These are phyloP conservation scores for Gynochthodes officinalis DNA, from an alignment of 257 asterid genomes.

Conservation along the genomic window DNA sequence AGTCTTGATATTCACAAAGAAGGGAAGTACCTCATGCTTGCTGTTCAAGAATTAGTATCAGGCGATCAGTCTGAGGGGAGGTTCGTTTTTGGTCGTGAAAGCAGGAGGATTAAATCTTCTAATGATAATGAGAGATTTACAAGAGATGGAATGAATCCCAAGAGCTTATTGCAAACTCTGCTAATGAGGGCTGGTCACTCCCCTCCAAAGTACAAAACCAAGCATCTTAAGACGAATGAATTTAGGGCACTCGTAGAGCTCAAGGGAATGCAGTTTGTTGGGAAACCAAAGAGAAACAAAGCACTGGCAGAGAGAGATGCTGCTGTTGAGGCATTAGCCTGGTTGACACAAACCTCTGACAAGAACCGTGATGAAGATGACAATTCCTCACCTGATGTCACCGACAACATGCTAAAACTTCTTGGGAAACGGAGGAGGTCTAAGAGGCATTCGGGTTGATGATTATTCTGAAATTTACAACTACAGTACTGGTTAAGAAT, in stretches of 20 bases:
- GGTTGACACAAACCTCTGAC: constrained; percentile 88
- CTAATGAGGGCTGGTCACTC: constrained; percentile 97
- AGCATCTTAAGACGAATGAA: constrained; percentile 93
- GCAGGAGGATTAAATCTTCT: constrained; percentile 52
- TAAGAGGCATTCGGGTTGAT: constrained; percentile 34
- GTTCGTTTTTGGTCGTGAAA: constrained; percentile 90
- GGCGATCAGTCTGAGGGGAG: constrained; percentile 96
- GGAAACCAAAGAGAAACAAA: constrained; percentile 84
- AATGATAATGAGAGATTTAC: constrained; percentile 62
- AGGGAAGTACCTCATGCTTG: constrained; percentile 91
- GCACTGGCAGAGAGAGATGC: constrained; percentile 91
- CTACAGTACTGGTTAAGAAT: neutral
- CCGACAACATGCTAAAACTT: constrained; percentile 89
- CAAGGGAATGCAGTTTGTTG: constrained; percentile 98
- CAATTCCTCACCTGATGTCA: constrained; percentile 64
- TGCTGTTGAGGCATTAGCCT: constrained; percentile 89
- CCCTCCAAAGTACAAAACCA: constrained; percentile 94
- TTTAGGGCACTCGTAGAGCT: constrained; percentile 88
- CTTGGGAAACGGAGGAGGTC: constrained; percentile 70
- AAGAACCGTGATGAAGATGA: constrained; percentile 46
- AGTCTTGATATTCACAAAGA: constrained; percentile 77
- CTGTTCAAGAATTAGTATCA: constrained; percentile 82
- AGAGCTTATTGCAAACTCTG: constrained; percentile 90
- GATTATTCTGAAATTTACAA: neutral
- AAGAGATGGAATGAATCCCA: constrained; percentile 87